phyloP scores from a whole-genome alignment of 73 alveolate species.

The Paramecium primaurelia region DNA sequence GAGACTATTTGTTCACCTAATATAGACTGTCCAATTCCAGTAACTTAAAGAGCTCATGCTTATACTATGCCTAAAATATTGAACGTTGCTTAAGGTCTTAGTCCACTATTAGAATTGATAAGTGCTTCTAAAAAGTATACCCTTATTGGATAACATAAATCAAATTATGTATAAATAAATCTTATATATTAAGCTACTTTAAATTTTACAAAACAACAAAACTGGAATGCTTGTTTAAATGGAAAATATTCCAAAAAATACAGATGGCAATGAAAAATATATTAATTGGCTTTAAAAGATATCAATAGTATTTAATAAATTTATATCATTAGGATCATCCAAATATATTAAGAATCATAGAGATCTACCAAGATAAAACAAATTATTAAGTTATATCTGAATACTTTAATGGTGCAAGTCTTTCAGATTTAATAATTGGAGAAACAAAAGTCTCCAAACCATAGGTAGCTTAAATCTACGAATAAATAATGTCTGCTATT shows the following conservation, averaged over 20 bases:
- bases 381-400: background rate
- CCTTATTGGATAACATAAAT: background rate
- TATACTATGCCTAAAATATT: background rate
- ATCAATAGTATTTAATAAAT: background rate
- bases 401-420: background rate
- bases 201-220: background rate
- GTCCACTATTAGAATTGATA: background rate
- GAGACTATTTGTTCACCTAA: background rate
- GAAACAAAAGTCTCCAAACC: background rate
- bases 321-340: background rate
- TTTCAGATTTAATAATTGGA: background rate
- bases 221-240: background rate
- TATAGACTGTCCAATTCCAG: background rate
- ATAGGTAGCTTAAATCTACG: background rate
- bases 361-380: background rate
- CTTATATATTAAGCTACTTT: background rate
- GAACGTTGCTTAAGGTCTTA: background rate
- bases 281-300: background rate
- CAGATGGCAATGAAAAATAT: background rate
- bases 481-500: background rate
- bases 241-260: background rate
- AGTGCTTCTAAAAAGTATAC: background rate
- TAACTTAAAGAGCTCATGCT: background rate
- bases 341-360: background rate
- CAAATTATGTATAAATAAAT: background rate